Percentiles rank a stretch among this genome's conserved stretches.
Evolutionary conservation across 768 basidiomycete genomes (phyloP).

Genomic region (Tricholoma hemisulphureum): DNA sequence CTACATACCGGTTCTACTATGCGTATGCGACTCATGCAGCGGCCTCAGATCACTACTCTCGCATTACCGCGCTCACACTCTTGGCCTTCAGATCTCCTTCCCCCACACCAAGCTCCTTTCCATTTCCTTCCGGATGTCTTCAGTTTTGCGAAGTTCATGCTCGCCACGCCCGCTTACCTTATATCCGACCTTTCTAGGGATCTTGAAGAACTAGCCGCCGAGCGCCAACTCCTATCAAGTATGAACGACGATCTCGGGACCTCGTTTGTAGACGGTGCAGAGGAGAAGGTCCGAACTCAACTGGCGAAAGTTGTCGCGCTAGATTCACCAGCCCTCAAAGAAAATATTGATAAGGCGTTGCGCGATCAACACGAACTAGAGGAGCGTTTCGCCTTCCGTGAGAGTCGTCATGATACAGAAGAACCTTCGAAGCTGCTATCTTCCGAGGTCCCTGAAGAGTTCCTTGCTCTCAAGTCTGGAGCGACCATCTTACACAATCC

Average conservation of each 20-base stretch:
- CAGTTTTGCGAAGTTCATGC: constrained; percentile 90
- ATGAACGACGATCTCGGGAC: constrained; percentile 76
- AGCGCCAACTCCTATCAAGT: constrained; percentile 62
- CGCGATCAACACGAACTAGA: constrained; percentile 56
- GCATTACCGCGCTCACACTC: constrained; percentile 88
- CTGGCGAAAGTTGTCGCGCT: constrained; percentile 77
- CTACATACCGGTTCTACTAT: constrained; percentile 60
- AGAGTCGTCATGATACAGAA: constrained; percentile 29
- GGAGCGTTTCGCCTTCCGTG: constrained; percentile 36
- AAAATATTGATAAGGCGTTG: constrained; percentile 61
- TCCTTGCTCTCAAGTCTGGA: constrained; percentile 45
- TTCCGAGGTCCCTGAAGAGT: constrained; percentile 55
- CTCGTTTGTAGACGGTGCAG: constrained; percentile 78
- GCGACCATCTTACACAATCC: constrained; percentile 13
- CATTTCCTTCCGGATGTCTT: constrained; percentile 93
- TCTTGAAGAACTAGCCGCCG: constrained; percentile 65
- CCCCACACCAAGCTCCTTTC: constrained; percentile 92
- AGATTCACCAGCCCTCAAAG: constrained; percentile 63
- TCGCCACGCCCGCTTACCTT: constrained; percentile 86
- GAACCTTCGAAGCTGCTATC: constrained; percentile 11
- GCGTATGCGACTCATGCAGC: constrained; percentile 85
- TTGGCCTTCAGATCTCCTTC: constrained; percentile 92
- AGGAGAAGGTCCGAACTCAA: constrained; percentile 71
- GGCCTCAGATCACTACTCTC: constrained; percentile 92
- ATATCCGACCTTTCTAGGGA: constrained; percentile 71